Percentiles rank a stretch among this genome's conserved stretches.
Evolutionary conservation across 768 basidiomycete genomes (phyloP).

Genomic region (Erythrobasidium yunnanense): DNA sequence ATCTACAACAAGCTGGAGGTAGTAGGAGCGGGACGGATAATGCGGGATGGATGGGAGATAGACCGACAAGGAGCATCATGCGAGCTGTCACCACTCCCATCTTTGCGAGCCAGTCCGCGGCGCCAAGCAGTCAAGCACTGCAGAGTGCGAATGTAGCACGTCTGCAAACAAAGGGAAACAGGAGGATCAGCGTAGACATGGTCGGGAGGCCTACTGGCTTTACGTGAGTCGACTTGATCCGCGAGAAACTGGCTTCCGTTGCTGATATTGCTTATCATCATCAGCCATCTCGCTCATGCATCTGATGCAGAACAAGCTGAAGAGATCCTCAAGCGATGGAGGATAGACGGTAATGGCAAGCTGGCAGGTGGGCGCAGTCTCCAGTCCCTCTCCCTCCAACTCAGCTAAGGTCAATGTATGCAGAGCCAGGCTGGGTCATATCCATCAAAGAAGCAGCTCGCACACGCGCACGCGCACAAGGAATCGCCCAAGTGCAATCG

Average conservation of each 20-base stretch:
- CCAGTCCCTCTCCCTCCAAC: not conserved
- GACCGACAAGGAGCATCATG: conserved; percentile 52
- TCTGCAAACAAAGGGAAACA: conserved; percentile 46
- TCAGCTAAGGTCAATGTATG: conserved; percentile 19
- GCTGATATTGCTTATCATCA: not conserved
- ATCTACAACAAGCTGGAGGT: conserved; percentile 40
- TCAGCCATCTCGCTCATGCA: conserved; percentile 81
- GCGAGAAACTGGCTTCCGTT: conserved; percentile 9
- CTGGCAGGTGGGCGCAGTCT: conserved; percentile 56
- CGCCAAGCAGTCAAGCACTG: no score
- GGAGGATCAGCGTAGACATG: conserved; percentile 73
- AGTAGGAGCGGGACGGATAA: conserved; percentile 35
- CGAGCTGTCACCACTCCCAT: conserved; percentile 43
- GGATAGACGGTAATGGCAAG: conserved; percentile 77
- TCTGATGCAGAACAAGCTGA: conserved; percentile 81
- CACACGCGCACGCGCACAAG: conserved; percentile 50
- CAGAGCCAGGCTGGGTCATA: conserved; percentile 78
- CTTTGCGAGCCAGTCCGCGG: not conserved
- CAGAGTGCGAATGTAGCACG: conserved; percentile 23
- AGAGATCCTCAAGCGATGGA: conserved; percentile 75
- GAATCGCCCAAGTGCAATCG: conserved; percentile 56
- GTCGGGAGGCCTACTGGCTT: conserved; percentile 72
- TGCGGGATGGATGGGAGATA: conserved; percentile 56
- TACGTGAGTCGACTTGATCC: conserved; percentile 52
- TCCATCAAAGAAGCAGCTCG: conserved; percentile 73